These are phyloP conservation scores for Salix koriyanagi DNA, from an alignment of 345 rosid species.

Conservation along the genomic window DNA sequence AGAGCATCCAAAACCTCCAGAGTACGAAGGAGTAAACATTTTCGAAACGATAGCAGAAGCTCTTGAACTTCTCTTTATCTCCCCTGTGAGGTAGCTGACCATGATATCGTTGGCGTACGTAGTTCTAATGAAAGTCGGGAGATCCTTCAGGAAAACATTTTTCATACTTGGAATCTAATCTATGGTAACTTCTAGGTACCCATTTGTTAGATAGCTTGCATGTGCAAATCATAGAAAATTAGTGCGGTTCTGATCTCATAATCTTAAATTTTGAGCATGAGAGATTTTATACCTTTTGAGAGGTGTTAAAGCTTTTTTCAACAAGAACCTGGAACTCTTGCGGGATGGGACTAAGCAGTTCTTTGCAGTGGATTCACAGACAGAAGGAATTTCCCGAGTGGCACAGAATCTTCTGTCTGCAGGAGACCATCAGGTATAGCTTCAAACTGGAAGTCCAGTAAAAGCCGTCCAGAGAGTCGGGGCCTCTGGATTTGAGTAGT, in stretches of 20 bases:
- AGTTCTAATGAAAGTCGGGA: background rate
- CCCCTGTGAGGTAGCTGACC: background rate
- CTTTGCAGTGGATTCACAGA: background rate
- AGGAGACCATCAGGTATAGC: background rate
- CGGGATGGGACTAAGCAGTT: background rate
- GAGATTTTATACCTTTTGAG: background rate
- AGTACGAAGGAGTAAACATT: background rate
- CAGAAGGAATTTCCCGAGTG: background rate
- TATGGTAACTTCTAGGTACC: conserved; percentile 3
- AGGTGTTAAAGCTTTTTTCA: background rate
- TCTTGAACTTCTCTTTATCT: background rate
- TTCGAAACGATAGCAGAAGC: background rate
- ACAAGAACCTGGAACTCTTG: background rate
- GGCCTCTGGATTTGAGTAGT: background rate
- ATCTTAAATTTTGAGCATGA: background rate
- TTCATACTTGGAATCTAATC: conserved; percentile 5
- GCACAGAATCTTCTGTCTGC: background rate
- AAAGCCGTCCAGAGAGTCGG: background rate
- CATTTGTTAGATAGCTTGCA: background rate
- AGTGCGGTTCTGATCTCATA: background rate
- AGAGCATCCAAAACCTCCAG: background rate
- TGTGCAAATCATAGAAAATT: background rate
- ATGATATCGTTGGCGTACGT: background rate
- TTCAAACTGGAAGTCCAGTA: background rate
- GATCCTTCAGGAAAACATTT: background rate